Evolutionary conservation across 2,329 filamentous ascomycete genomes (phyloP), one percentile per base, ranked within the genome.

Genomic region (Erysiphe pulchra): DNA sequence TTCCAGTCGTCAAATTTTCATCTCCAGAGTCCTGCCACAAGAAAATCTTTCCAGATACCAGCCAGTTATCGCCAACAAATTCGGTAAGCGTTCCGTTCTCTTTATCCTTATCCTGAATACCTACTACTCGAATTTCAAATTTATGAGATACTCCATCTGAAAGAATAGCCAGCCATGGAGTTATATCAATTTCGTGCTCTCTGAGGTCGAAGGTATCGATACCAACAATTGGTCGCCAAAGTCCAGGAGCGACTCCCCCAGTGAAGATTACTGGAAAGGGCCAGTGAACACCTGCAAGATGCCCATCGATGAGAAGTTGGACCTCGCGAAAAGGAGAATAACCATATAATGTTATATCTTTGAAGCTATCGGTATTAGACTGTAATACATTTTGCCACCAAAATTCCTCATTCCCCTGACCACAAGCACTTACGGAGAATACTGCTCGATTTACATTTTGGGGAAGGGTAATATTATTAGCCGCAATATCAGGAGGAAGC

Each of bases 191-290:
- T 57, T 90, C 79, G 50, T 82, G 75, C 57, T 90, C 81, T 40
- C 71, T 66, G 20, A 92, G 64, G 55, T 90, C 81, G 56, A 84
- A 90, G 0, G 80, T 74, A 54, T 90, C 76, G 17, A 80, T 73
- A 1, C 81, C 81, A 2, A 81, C 82, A 46, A 90, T 69, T 0
- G 83, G 83, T 7, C 80, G 67, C 70, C 85, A 84, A 36, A 90
- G 68, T 1, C 74, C 73, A 4, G 81, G 81, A 1, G 79, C 76
- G 6, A 92, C 67, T 1, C 82, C 82, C 2, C 84, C 83, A 0
- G 83, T 86, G 53, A 86, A 87, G 43, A 92, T 77, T 16, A 84
- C 69, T 0, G 82, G 81, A 53, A 81, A 87, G 1, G 83, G 84
- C 80, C 80, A 90, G 31, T 74, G 70, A 1, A 85, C 73, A 2